Evolutionary conservation across 805 yeast genomes (phyloP), one percentile per base, ranked within the genome.

Genomic region (Saccharomycopsis sp.): DNA sequence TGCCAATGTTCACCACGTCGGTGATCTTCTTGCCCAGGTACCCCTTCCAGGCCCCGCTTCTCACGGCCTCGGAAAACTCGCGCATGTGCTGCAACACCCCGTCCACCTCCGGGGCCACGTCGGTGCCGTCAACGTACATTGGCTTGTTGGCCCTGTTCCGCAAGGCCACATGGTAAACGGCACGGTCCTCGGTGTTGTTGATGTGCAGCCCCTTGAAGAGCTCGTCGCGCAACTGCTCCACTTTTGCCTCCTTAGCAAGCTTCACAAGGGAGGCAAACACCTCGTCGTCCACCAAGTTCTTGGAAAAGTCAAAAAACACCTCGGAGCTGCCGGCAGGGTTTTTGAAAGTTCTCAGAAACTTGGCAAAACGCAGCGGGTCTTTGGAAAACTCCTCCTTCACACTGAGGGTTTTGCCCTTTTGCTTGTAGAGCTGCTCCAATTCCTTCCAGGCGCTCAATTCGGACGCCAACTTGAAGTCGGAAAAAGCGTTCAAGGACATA

Each of bases 21-120:
- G 92, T 83, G 66, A 92, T 89, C 54, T 70, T 66, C 74, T 87
- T 86, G 53, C 97, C 97, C 53, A 96, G 80, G 75, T 83, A 89
- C 61, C 98, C 98, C 56, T 76, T 87, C 96, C 97, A 89, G 51
- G 68, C 73, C 56, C 98, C 98, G 36, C 92, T 79, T 65, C 98
- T 80, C 48, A 92, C 83, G 50, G 72, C 68, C 50, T 85, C 84
- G 43, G 95, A 78, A 71, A 92, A 92, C 63, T 88, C 95, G 69
- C 85, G 84, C 94, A 92, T 88, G 74, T 92, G 99, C 56, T 78
- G 76, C 61, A 94, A 76, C 34, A 92, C 98, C 26, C 75, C 68
- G 59, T 87, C 85, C 48, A 92, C 97, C 64, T 86, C 96, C 38
- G 87, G 84, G 25, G 94, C 78, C 47, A 92, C 95, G 58, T 89